Evolutionary conservation across 2,329 filamentous ascomycete genomes (phyloP).

Genomic region (Colletotrichum graminicola): DNA sequence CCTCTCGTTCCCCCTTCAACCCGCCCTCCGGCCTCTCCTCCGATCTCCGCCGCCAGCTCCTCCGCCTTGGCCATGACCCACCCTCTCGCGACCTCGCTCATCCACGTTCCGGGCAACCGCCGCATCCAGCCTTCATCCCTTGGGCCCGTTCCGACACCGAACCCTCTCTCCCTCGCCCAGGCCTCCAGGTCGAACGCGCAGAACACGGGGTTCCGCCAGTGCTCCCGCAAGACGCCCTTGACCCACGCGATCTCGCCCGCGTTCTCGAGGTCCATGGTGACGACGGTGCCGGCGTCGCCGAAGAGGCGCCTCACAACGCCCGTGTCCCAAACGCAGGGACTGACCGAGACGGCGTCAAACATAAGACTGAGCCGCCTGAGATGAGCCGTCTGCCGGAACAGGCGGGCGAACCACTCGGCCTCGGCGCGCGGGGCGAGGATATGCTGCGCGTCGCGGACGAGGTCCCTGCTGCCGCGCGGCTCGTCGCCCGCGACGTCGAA

Average conservation of each 20-base stretch:
- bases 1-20: background rate
- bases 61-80: slow-evolving; percentile 22
- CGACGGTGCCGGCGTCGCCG: slow-evolving; percentile 11
- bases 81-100: slow-evolving; percentile 32
- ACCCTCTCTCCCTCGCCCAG: slow-evolving; percentile 18
- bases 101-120: slow-evolving; percentile 18
- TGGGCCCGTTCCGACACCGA: background rate
- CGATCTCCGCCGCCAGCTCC: background rate
- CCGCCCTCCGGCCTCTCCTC: background rate
- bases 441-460: slow-evolving; percentile 9
- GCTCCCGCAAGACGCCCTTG: slow-evolving; percentile 6
- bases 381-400: background rate
- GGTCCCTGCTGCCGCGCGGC: slow-evolving; percentile 6
- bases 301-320: slow-evolving; percentile 10
- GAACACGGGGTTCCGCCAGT: slow-evolving; percentile 32
- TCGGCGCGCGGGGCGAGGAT: slow-evolving; percentile 28
- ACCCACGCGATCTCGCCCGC: slow-evolving; percentile 22
- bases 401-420: slow-evolving; percentile 28
- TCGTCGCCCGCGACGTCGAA: slow-evolving; percentile 17
- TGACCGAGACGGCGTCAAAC: slow-evolving; percentile 21
- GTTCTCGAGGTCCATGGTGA: slow-evolving; percentile 27
- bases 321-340: slow-evolving; percentile 20
- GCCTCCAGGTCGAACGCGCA: slow-evolving; percentile 35
- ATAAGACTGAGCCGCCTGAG: slow-evolving; percentile 15
- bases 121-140: slow-evolving; percentile 31